Evolutionary conservation across 2,329 filamentous ascomycete genomes (phyloP).

Genomic region (Phaeosphaeriaceae sp.): DNA sequence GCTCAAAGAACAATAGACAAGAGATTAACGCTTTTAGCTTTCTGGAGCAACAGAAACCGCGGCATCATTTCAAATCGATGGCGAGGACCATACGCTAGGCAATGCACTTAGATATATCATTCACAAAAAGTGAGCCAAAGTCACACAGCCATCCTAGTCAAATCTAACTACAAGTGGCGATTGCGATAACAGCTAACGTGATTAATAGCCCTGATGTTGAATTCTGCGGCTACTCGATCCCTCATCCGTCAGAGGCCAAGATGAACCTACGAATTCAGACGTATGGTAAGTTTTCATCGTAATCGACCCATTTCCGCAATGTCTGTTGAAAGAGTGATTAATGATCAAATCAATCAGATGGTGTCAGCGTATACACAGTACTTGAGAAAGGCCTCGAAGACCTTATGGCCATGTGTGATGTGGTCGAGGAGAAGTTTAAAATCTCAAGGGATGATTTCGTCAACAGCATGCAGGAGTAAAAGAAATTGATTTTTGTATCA

Average conservation of each 20-base stretch:
- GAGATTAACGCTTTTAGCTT: constrained; percentile 61
- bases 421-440: constrained; percentile 89
- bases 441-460: constrained; percentile 69
- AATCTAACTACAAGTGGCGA: background rate
- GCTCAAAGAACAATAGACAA: background rate
- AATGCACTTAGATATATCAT: constrained; percentile 95
- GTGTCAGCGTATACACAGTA: constrained; percentile 80
- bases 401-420: constrained; percentile 89
- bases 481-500: constrained; percentile 36
- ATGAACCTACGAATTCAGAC: constrained; percentile 99
- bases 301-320: background rate
- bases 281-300: constrained; percentile 67
- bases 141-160: background rate
- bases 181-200: constrained; percentile 1
- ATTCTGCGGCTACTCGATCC: constrained; percentile 97
- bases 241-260: constrained; percentile 92
- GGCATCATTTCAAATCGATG: constrained; percentile 92
- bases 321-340: no score
- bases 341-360: constrained; percentile 63
- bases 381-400: constrained; percentile 89
- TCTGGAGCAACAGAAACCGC: constrained; percentile 83
- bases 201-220: constrained; percentile 82
- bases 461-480: constrained; percentile 38
- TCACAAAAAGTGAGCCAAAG: constrained; percentile 85
- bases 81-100: constrained; percentile 93